phyloP scores from a whole-genome alignment of 2,329 filamentous ascomycete genomes.

The Aspergillus costaricaensis region DNA sequence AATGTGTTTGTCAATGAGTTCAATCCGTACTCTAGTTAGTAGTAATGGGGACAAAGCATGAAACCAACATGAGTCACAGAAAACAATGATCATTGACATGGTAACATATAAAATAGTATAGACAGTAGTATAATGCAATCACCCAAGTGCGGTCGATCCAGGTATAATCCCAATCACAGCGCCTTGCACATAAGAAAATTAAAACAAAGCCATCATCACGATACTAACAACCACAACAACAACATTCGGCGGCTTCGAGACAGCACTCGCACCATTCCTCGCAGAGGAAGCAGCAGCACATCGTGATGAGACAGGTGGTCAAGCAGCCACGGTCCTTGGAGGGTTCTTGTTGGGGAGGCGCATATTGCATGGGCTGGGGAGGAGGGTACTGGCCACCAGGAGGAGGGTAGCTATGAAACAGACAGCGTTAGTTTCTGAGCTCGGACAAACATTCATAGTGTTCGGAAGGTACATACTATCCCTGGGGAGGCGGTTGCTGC shows the following conservation, averaged over 20 bases:
- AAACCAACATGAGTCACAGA: too few species aligned
- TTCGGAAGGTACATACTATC: not conserved
- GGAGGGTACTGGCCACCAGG: slow-evolving; percentile 11
- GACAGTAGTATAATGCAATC: not conserved
- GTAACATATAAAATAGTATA: not conserved
- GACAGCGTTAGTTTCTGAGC: not conserved
- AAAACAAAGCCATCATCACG: not conserved
- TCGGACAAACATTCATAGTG: too few species aligned
- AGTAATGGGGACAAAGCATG: too few species aligned
- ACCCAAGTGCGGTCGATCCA: not conserved
- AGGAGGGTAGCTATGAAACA: slow-evolving; percentile 15
- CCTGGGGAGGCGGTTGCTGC: slow-evolving; percentile 6
- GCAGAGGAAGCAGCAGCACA: slow-evolving; percentile 27
- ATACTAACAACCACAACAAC: slow-evolving; percentile 21
- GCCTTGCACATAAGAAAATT: not conserved
- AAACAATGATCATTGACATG: not conserved
- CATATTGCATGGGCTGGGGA: slow-evolving; percentile 22
- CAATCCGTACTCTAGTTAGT: slow-evolving; percentile 13
- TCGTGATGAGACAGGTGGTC: slow-evolving; percentile 22
- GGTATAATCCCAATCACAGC: not conserved
- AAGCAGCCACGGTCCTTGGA: slow-evolving; percentile 23
- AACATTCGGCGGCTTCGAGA: slow-evolving; percentile 20
- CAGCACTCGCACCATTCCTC: slow-evolving; percentile 25
- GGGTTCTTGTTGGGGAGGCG: slow-evolving; percentile 16
- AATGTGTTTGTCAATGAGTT: slow-evolving; percentile 21